Evolutionary conservation across 1,284 basidiomycete genomes (phyloP), one percentile per base, ranked within the genome.

Genomic region (Trametes polyzona): DNA sequence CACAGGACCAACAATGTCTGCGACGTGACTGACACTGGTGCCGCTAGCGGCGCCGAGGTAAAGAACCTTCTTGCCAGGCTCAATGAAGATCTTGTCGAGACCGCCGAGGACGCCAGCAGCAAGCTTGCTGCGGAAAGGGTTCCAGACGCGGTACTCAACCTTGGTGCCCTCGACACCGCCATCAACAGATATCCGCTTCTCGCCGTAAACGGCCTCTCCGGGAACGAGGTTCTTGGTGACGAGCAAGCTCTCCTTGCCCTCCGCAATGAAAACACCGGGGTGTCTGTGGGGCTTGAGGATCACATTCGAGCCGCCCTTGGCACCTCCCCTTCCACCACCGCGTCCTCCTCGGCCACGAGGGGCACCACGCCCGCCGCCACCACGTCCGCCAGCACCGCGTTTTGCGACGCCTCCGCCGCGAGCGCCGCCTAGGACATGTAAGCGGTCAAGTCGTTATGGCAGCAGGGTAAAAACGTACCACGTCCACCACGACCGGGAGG

Each of bases 181-280:
- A 9, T 93, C 90, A 66, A 96, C 83, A 47, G 87, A 84, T 76
- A 96, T 92, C 77, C 93, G 83, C 83, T 99, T 99, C 78, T 99
- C 96, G 65, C 96, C 97, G 75, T 99, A 99, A 23, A 99, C 97
- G 17, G 92, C 92, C 73, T 99, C 96, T 57, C 96, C 97, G 11
- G 97, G 96, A 47, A 93, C 95, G 66, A 99, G 83, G 77, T 98
- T 99, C 78, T 95, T 95, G 49, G 96, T 99, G 74, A 99, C 96
- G 62, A 99, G 81, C 74, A 99, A 85, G 70, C 95, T 92, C 72
- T 99, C 97, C 79, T 99, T 98, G 69, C 90, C 92, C 76, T 95
- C 95, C 56, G 93, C 94, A 67, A 96, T 90, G 79, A 95, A 96
- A 65, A 99, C 86, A 62, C 96, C 97, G 17, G 87, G 76, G 76